Evolutionary conservation across 805 yeast genomes (phyloP).

Genomic region (Lachancea nothofagi): DNA sequence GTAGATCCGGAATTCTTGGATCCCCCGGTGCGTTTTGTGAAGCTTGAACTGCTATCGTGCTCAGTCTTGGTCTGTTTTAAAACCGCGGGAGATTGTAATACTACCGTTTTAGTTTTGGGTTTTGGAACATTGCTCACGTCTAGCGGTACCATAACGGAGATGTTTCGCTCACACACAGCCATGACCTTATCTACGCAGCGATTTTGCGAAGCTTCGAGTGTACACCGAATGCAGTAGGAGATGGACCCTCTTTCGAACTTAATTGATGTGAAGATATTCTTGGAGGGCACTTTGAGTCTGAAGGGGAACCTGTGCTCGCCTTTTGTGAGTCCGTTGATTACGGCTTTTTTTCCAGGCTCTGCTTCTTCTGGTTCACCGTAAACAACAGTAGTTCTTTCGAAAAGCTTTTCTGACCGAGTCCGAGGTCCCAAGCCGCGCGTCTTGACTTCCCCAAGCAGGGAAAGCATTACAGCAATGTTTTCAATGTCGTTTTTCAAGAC

Average conservation of each 20-base stretch:
- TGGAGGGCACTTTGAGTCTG: conserved; percentile 71
- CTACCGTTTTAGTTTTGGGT: conserved; percentile 60
- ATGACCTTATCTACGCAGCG: conserved; percentile 25
- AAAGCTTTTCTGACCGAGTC: conserved; percentile 47
- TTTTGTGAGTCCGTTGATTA: conserved; percentile 48
- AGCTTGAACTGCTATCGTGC: conserved; percentile 25
- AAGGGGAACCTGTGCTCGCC: conserved; percentile 91
- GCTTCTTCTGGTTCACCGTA: conserved; percentile 39
- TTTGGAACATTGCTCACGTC: conserved; percentile 63
- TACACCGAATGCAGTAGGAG: conserved; percentile 44
- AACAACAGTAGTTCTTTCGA: conserved; percentile 52
- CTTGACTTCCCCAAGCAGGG: conserved; percentile 52
- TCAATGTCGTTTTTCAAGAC: conserved; percentile 50
- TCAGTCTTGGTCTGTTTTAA: conserved; percentile 30
- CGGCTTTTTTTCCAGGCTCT: neutral
- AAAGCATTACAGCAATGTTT: conserved; percentile 44
- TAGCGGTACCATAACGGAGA: conserved; percentile 63
- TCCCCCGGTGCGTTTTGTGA: conserved; percentile 22
- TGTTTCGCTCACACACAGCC: conserved; percentile 48
- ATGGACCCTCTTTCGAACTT: conserved; percentile 86
- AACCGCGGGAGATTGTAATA: conserved; percentile 47
- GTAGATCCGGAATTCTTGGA: conserved; percentile 21
- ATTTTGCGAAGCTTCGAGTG: conserved; percentile 18
- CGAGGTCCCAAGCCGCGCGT: conserved; percentile 44
- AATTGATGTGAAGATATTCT: conserved; percentile 65